Evolutionary conservation across 306 rosid species (phyloP), one percentile per base, ranked within the genome.

Genomic region (Mimosa bimucronata): DNA sequence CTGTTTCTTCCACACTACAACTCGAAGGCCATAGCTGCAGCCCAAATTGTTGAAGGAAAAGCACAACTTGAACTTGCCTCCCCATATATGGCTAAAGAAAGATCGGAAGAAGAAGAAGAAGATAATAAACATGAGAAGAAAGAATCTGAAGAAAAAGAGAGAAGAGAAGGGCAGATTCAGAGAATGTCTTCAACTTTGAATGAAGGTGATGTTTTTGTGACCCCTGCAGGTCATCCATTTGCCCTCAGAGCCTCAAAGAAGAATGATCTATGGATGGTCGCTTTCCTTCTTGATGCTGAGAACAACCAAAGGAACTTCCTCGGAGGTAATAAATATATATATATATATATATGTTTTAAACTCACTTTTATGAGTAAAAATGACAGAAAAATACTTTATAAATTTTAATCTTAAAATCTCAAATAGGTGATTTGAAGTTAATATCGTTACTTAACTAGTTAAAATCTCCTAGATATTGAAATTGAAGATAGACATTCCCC

Each of bases 251-350:
- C 92, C 14, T 46, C 82, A 3, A 21, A 83, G 12, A 42, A 14
- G 0, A 41, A 7, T 2, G 29, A 69, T n/a, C 65, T 87, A 9
- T 26, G 29, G 12, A 58, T 85, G 7, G 41, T 87, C 23, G 88
- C 58, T 0, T 81, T 87, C 9, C 85, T 78, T 66, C 34, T 89
- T 80, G 79, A 87, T 26, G 90, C 80, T 7, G 55, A 79, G 45
- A 44, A 89, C 68, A 87, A 87, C 71, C 37, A 50, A 21, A 87
- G 89, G 52, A 79, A 76, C 81, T 89, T 89, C 84, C 89, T 89
- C 1, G 81, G 77, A 83, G 90, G 90, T 62, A 62, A 6, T 11
- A 3, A 60, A 1, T 8, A 16, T 48, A 18, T 5, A 5, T 48
- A 4, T 46, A 46, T 46, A 46, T 14, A 46, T 10, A 42, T n/a